Base-by-base conservation (phyloP, 129 eudicot genomes). In the Mikania micrantha region DNA sequence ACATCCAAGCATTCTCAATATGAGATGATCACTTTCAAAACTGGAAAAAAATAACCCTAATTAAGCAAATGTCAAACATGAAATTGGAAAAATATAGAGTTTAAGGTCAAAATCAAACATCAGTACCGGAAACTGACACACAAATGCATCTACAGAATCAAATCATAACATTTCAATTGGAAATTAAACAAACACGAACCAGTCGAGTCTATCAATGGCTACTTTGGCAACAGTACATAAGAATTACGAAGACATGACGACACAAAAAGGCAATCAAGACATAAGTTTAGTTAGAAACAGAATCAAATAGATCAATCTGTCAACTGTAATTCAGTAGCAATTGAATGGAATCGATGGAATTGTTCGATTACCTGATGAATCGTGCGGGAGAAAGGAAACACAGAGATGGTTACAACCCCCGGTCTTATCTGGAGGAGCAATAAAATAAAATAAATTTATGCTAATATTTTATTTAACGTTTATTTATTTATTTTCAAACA, bases 301-400 rank as follows among this genome's bases (percentile, higher is more conserved):
- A 42, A 24, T 65, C 17, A 17, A 29, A 47, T 6, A 32, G 50
- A 50, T 21, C n/a, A 48, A 67, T 48, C 21, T 32, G 48, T 31
- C 31, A 69, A 69, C 16, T 52, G 36, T 69, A 53, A 69, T 53
- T 25, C 39, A 69, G 64, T n/a, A 38, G 66, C n/a, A 56, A 56
- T 39, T 22, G 66, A 17, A 57, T 56, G 3, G 24, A 24, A n/a
- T 49, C 22, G 64, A 36, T 50, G 52, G 16, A 57, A 56, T 57
- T 69, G 27, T 13, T 52, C 28, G 54, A 21, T 71, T 71, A 70
- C 75, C 75, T 57, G 58, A 58, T 61, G 42, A 70, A 70, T 57
- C 42, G 58, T 70, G 75, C 58, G 75, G 58, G 75, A 58, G 58
- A 34, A 50, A 13, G 47, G 13, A 50, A 50, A 67, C 35, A 20